A percentile compares a stretch with the other conserved stretches of the same genome.
These are phyloP conservation scores for Monascus ruber DNA, from an alignment of 2,329 filamentous ascomycete species.

Conservation along the genomic window DNA sequence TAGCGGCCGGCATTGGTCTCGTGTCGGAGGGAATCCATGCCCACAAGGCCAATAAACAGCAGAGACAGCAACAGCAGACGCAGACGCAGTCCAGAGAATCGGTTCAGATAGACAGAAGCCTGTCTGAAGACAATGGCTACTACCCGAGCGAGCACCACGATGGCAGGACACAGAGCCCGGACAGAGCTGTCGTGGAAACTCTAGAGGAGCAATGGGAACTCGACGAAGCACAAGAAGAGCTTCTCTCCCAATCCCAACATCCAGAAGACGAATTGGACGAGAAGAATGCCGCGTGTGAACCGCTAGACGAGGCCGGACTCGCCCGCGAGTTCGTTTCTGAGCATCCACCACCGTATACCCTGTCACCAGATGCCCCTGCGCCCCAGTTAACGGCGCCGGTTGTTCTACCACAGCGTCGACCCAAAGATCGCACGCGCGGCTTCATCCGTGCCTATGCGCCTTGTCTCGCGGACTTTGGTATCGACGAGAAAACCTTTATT, in stretches of 20 bases:
- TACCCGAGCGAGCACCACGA: no score
- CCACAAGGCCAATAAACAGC: conserved; percentile 8
- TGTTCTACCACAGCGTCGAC: conserved; percentile 29
- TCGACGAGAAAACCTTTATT: conserved; percentile 25
- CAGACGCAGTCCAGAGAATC: background rate
- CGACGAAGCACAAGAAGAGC: no score
- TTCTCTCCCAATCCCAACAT: no score
- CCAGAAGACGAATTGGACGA: no score
- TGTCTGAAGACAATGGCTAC: conserved; percentile 3
- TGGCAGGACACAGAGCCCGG: no score
- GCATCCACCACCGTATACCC: conserved; percentile 1
- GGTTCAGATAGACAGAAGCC: background rate
- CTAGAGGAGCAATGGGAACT: no score
- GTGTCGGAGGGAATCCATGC: conserved; percentile 12
- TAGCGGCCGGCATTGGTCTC: conserved; percentile 16
- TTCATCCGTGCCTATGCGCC: conserved; percentile 32
- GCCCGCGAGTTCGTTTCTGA: conserved; percentile 8
- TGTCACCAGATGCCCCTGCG: conserved; percentile 3
- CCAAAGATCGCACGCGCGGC: conserved; percentile 22
- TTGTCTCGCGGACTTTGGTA: conserved; percentile 20
- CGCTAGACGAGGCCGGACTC: background rate
- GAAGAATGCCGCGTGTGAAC: no score
- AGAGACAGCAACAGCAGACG: background rate
- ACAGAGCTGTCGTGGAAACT: no score
- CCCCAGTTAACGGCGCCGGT: conserved; percentile 21